Conservation (phyloP, 768 basidiomycete genomes). For the Lenzites betulinus region DNA sequence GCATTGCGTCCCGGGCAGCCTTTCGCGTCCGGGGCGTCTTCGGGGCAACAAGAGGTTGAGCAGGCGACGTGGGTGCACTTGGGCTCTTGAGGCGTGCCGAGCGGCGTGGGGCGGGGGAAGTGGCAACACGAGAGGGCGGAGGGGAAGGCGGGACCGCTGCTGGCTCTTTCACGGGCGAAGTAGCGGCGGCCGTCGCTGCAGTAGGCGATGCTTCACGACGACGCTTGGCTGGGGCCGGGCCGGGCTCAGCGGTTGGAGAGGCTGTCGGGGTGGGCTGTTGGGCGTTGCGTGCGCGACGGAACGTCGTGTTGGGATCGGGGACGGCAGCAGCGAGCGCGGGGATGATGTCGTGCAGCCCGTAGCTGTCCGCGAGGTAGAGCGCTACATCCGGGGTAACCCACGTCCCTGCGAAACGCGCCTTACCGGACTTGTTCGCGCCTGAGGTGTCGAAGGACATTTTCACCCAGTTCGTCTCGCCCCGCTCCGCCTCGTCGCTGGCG, state of each 20-base stretch:
- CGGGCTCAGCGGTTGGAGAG: conserved; percentile 36
- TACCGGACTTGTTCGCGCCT: conserved; percentile 63
- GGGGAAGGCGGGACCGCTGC: conserved; percentile 27
- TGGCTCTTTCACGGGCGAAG: conserved; percentile 24
- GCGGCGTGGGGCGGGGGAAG: conserved; percentile 39
- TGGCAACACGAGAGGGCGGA: conserved; percentile 21
- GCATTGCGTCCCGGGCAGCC: conserved; percentile 38
- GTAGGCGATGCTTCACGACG: conserved; percentile 62
- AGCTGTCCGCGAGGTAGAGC: conserved; percentile 64
- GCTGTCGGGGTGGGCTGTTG: conserved; percentile 34
- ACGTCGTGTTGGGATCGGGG: conserved; percentile 78
- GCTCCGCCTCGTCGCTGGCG: conserved; percentile 76
- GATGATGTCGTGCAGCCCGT: conserved; percentile 63
- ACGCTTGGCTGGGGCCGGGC: conserved; percentile 56
- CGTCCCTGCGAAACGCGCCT: conserved; percentile 83
- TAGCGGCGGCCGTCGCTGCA: conserved; percentile 17
- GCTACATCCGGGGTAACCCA: conserved; percentile 79
- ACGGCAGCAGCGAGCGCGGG: conserved; percentile 64
- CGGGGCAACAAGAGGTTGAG: conserved; percentile 39
- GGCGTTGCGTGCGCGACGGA: conserved; percentile 67
- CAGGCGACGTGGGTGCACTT: conserved; percentile 36
- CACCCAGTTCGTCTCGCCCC: conserved; percentile 80
- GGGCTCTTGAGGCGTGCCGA: conserved; percentile 47
- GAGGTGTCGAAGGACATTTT: conserved; percentile 73
- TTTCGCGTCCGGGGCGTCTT: conserved; percentile 39